Evolutionary conservation across 164 flowering plant species (phyloP).

Genomic region (Nelumbo lutea): DNA sequence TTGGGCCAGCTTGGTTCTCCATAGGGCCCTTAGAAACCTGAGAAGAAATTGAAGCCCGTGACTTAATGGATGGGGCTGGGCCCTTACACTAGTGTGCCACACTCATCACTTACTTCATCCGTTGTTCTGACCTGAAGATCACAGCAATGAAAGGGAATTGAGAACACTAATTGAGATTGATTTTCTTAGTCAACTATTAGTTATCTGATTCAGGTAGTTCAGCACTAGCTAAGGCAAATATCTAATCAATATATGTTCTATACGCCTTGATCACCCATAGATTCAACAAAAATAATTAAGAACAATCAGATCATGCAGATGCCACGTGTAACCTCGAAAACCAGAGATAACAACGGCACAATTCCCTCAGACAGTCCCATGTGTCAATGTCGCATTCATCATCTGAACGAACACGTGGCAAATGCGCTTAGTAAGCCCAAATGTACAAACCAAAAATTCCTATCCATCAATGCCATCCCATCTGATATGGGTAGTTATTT

Average conservation of each 20-base stretch:
- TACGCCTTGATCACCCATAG: neutral
- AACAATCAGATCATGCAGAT: neutral
- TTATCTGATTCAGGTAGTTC: no score
- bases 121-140: neutral
- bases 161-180: no score
- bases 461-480: neutral
- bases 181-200: no score
- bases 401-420: neutral
- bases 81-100: neutral
- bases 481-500: neutral
- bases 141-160: neutral
- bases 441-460: neutral
- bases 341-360: neutral
- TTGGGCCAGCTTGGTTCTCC: no score
- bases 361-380: neutral
- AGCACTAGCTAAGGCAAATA: neutral
- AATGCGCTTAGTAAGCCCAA: neutral
- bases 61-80: neutral
- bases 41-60: neutral
- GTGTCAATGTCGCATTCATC: neutral
- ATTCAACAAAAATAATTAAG: neutral
- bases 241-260: no score
- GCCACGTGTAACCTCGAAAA: neutral
- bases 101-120: neutral
- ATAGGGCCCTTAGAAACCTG: no score